phyloP scores from a whole-genome alignment of 1,284 basidiomycete genomes.

The Omphalotus olearius region DNA sequence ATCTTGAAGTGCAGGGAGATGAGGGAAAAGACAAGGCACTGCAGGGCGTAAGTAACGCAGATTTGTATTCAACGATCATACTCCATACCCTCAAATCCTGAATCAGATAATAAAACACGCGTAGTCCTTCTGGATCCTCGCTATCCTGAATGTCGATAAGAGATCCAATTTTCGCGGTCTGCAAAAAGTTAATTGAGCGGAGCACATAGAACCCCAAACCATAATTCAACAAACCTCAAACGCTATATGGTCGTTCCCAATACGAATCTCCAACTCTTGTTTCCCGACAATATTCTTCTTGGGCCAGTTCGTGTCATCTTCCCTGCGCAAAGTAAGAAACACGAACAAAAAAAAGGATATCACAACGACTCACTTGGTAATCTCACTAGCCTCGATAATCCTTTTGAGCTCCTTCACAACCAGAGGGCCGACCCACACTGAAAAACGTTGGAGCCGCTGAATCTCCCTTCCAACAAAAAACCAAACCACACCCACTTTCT shows the following conservation, averaged over 20 bases:
- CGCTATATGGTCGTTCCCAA: slow-evolving; percentile 95
- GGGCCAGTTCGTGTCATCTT: slow-evolving; percentile 97
- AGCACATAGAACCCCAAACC: background rate
- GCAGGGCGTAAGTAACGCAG: slow-evolving; percentile 3
- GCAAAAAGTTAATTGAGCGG: background rate
- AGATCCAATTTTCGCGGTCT: slow-evolving; percentile 98
- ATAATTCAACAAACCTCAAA: slow-evolving; percentile 76
- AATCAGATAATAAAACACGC: slow-evolving; percentile 99
- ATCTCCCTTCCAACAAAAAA: background rate
- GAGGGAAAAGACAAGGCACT: slow-evolving; percentile 97
- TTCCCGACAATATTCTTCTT: slow-evolving; percentile 98
- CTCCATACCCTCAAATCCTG: slow-evolving; percentile 88
- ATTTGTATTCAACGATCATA: background rate
- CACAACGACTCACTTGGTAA: slow-evolving; percentile 75
- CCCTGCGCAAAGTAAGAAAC: slow-evolving; percentile 49
- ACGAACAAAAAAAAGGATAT: background rate
- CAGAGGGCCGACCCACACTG: slow-evolving; percentile 93
- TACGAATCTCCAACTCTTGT: slow-evolving; percentile 93
- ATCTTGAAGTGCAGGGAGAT: slow-evolving; percentile 99
- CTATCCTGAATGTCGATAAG: slow-evolving; percentile 96
- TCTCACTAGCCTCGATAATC: slow-evolving; percentile 93
- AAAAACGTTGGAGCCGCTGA: background rate
- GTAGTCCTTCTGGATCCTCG: slow-evolving; percentile 94
- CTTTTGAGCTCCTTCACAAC: slow-evolving; percentile 92
- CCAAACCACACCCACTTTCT: slow-evolving; percentile 73